A percentile compares a stretch with the other conserved stretches of the same genome.
Conservation (phyloP, 2,329 filamentous ascomycete species). For the Talaromyces atroroseus region DNA sequence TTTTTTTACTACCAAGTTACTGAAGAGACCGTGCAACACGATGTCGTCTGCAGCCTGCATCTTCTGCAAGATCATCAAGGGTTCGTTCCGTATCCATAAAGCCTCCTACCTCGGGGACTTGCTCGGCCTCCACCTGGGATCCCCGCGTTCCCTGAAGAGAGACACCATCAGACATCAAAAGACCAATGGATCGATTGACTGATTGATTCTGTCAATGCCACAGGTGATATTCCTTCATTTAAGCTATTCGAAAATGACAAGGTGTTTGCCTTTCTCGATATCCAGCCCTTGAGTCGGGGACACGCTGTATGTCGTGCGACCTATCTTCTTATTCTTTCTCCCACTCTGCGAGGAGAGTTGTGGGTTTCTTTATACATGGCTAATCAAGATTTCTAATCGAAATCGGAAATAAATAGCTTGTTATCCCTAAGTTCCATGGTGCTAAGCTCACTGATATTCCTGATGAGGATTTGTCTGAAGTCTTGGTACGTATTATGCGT, state of each 20-base stretch:
- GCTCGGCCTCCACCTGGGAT: neutral
- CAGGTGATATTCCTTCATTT: constrained; percentile 92
- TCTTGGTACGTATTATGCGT: constrained; percentile 56
- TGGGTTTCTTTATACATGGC: neutral
- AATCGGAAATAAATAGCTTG: constrained; percentile 58
- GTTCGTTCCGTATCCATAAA: constrained; percentile 37
- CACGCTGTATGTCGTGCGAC: constrained; percentile 79
- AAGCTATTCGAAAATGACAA: constrained; percentile 95
- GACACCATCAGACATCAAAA: neutral
- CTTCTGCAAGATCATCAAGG: constrained; percentile 98
- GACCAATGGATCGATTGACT: neutral
- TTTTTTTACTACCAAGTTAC: neutral
- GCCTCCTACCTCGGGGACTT: neutral
- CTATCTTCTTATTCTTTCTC: constrained; percentile 13
- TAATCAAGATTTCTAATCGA: neutral
- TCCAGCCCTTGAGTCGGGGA: constrained; percentile 79
- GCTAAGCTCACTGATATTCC: constrained; percentile 88
- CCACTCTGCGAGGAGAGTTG: neutral
- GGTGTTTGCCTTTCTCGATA: constrained; percentile 92
- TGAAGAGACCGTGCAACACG: constrained; percentile 5
- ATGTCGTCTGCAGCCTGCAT: constrained; percentile 63
- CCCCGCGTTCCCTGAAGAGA: neutral
- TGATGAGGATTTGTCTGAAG: constrained; percentile 75
- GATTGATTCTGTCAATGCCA: neutral
- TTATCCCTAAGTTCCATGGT: constrained; percentile 94